phyloP scores from a whole-genome alignment of 257 asterid species.

The Forsythia suspensa region DNA sequence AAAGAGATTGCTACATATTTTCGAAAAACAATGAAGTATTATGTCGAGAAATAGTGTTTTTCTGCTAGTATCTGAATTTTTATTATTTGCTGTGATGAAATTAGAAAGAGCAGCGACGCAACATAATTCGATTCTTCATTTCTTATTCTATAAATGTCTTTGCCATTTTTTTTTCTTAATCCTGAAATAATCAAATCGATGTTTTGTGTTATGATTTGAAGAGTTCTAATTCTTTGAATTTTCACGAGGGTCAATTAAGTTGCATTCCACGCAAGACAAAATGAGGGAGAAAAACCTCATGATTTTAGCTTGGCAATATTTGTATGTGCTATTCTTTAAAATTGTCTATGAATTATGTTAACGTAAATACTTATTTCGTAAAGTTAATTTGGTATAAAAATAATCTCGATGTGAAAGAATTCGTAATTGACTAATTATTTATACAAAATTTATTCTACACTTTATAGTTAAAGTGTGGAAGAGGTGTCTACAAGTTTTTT shows the following conservation, averaged over 20 bases:
- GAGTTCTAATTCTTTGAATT: background rate
- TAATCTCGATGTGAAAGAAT: background rate
- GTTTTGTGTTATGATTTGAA: background rate
- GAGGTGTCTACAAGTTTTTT: background rate
- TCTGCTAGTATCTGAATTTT: background rate
- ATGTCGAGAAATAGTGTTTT: background rate
- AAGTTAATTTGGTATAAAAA: background rate
- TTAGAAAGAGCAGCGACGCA: too few species aligned
- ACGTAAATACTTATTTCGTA: background rate
- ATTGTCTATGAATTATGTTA: too few species aligned
- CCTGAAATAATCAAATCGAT: too few species aligned
- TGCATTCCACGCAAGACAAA: background rate
- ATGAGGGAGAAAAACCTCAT: background rate
- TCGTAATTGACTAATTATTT: background rate
- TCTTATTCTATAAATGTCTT: too few species aligned
- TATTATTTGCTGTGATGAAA: too few species aligned
- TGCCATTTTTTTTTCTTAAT: too few species aligned
- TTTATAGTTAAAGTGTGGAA: background rate
- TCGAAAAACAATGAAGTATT: background rate
- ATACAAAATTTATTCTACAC: background rate
- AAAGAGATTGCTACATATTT: background rate
- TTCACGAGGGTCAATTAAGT: background rate
- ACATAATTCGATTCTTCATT: too few species aligned
- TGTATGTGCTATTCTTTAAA: background rate
- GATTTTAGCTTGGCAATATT: conserved; percentile 13